A percentile compares a stretch with the other conserved stretches of the same genome.
Conservation (phyloP, 257 asterid species). For the Salvia miltiorrhiza region DNA sequence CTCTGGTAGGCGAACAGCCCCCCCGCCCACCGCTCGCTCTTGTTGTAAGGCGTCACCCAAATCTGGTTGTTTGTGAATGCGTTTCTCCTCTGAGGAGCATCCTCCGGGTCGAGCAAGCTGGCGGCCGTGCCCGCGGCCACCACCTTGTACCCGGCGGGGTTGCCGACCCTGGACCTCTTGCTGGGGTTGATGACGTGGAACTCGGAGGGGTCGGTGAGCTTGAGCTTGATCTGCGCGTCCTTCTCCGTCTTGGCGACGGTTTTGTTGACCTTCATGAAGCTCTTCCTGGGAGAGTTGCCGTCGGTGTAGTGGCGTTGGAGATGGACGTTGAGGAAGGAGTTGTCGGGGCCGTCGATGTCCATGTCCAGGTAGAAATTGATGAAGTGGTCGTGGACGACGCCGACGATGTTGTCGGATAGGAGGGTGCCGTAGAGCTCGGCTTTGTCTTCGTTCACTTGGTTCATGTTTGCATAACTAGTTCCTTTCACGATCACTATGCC, state of each 20-base stretch:
- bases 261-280: slow-evolving; percentile 74
- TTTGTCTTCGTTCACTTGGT: slow-evolving; percentile 66
- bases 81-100: slow-evolving; percentile 80
- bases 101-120: slow-evolving; percentile 76
- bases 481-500: slow-evolving; percentile 96
- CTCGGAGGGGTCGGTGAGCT: slow-evolving; percentile 73
- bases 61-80: slow-evolving; percentile 86
- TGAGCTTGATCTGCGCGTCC: slow-evolving; percentile 79
- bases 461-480: slow-evolving; percentile 61
- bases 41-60: slow-evolving; percentile 87
- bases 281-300: slow-evolving; percentile 66
- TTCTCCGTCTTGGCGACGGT: slow-evolving; percentile 79
- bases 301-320: slow-evolving; percentile 58
- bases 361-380: slow-evolving; percentile 82
- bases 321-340: slow-evolving; percentile 85
- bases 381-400: slow-evolving; percentile 91
- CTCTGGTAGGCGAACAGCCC: slow-evolving; percentile 87
- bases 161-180: slow-evolving; percentile 67
- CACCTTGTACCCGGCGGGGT: slow-evolving; percentile 80
- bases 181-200: slow-evolving; percentile 77
- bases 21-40: slow-evolving; percentile 83
- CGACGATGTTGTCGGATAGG: slow-evolving; percentile 73
- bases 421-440: slow-evolving; percentile 63
- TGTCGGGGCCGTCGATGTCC: slow-evolving; percentile 77
- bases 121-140: slow-evolving; percentile 92